Base-by-base conservation (phyloP, 257 asterid species). In the Penstemon newberryi region DNA sequence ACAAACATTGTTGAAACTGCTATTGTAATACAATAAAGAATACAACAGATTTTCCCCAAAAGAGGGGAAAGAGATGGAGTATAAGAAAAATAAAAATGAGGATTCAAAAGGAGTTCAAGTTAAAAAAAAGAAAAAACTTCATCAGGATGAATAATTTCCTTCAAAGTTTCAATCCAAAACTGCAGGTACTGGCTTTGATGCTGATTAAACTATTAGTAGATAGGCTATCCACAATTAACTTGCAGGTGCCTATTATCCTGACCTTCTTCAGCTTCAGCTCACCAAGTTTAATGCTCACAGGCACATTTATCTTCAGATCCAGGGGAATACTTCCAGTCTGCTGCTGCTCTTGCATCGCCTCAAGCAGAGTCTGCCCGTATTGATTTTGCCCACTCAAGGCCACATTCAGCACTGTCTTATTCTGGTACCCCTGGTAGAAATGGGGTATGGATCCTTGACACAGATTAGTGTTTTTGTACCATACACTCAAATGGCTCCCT, bases 401-500 rank as follows among this genome's bases (percentile, higher is more conserved):
- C 15, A 88, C 89, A 8, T 82, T 63, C 70, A 89, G 67, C 65
- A 70, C 81, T 39, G 96, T 92, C 73, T 10, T 81, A 60, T 86
- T 92, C 80, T 83, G 90, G 70, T 84, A 92, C 18, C 96, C 96
- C 76, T 89, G 98, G 86, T 92, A 87, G 79, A 92, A 89, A 65
- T 72, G 79, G 53, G 96, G 96, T 40, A 89, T 73, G 3, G 88
- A 68, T 47, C 96, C 98, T 60, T 83, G 87, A 66, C 98, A 89
- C 47, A 89, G 90, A 11, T 83, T 77, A 3, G 87, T 89, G 70
- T 58, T 80, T 67, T 73, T 82, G 86, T 92, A 88, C 98, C 98
- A 92, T 5, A 87, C 92, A 25, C 87, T 89, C 79, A 92, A 56
- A 59, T 65, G 87, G 73, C 97, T 89, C 52, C 98, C 98, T 69